Conservation (phyloP, 2,329 filamentous ascomycete species). For the Diplodia scrobiculata region DNA sequence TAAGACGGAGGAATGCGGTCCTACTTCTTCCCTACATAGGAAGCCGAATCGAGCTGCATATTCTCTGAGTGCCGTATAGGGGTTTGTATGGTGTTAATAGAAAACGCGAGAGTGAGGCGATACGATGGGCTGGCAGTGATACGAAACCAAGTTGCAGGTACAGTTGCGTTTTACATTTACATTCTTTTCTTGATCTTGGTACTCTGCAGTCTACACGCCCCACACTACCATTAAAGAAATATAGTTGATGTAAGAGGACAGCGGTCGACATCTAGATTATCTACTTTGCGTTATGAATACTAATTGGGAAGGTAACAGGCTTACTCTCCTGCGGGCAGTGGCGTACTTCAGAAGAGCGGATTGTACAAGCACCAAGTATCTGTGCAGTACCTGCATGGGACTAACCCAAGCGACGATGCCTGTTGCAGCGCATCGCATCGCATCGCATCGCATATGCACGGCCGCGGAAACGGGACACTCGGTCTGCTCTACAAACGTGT, state of each 20-base stretch:
- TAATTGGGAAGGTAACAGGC: not conserved
- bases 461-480: not conserved
- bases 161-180: no score
- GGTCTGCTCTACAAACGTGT: not conserved
- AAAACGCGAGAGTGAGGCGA: not conserved
- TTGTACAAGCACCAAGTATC: no score
- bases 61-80: not conserved
- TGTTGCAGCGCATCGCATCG: not conserved
- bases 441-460: not conserved
- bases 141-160: not conserved
- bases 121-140: not conserved
- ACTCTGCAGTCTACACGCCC: not conserved
- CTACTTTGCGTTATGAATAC: not conserved
- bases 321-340: not conserved
- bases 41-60: not conserved
- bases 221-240: not conserved
- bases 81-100: not conserved
- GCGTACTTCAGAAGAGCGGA: not conserved
- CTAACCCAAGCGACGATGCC: not conserved
- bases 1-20: slow-evolving; percentile 6
- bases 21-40: not conserved
- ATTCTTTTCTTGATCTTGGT: not conserved
- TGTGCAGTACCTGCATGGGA: not conserved
- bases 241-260: not conserved
- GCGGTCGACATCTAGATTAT: not conserved